Base-by-base conservation (phyloP, 2,329 filamentous ascomycete genomes). In the Colletotrichum euphorbiae region DNA sequence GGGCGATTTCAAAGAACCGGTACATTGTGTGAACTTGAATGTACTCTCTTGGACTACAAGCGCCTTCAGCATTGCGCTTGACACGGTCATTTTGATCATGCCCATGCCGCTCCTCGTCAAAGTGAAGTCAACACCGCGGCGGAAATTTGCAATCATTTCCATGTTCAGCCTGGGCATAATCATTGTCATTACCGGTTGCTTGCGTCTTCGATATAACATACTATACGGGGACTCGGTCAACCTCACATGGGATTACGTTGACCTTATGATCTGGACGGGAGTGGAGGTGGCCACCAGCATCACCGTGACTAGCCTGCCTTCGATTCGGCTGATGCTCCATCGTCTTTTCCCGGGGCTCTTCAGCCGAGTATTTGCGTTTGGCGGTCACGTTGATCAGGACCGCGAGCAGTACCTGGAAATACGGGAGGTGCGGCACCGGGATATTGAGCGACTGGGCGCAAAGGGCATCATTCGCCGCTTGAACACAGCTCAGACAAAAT, bases 161-260 rank as follows among this genome's bases (percentile, higher is more conserved):
- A 81, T 86, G 75, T 79, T 86, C 57, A 79, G 77, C 6, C 75
- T 85, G 13, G 80, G 83, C 19, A 70, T 79, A 9, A 79, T 83
- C 58, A 77, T 77, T 13, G 70, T 80, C 8, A 77, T 74, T 3
- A 75, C 78, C 12, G 75, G 78, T 31, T 71, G 78, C 31, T 71
- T 78, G 12, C 75, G 78, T 4, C 74, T 82, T 19, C 73, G 74
- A 36, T 78, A 77, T 59, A 70, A 80, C 21, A 70, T 77, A 12
- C 40, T 69, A 3, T 78, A 77, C 65, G 75, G 75, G 12, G 66
- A 71, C 7, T 77, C 75, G 19, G 64, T 71, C 12, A 80, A 81
- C 55, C 78, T 80, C 4, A 78, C 78, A 0, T 81, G 78, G 79
- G 77, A 81, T 70, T 80, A 81, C 45, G 78, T 77, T 12, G 75